Evolutionary conservation across 169 alveolate species (phyloP).

Genomic region (Eimeria falciformis): DNA sequence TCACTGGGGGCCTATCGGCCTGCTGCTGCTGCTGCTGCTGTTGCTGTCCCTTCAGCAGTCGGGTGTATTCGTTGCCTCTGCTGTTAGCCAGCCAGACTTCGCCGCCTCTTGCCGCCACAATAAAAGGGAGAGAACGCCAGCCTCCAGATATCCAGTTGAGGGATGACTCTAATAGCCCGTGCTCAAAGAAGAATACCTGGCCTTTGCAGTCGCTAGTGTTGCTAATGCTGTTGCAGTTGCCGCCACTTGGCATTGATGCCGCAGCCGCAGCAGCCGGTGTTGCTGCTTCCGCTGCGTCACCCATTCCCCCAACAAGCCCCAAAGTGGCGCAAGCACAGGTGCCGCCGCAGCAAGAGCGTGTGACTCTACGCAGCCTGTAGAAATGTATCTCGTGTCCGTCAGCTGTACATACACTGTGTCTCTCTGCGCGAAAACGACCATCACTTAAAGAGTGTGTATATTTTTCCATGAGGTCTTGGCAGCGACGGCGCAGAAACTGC

Average conservation of each 20-base stretch:
- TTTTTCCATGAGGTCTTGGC: constrained; percentile 66
- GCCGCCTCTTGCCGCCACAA: constrained; percentile 85
- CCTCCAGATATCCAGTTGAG: constrained; percentile 88
- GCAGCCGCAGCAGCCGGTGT: constrained; percentile 8
- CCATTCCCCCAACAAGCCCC: neutral
- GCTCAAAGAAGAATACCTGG: constrained; percentile 85
- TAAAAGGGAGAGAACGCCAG: constrained; percentile 84
- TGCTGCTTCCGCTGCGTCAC: constrained; percentile 22
- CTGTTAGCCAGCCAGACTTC: constrained; percentile 94
- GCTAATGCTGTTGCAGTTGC: constrained; percentile 51
- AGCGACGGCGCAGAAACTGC: constrained; percentile 71
- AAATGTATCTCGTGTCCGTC: constrained; percentile 69
- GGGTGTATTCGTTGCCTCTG: constrained; percentile 88
- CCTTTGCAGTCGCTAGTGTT: constrained; percentile 62
- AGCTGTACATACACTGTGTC: constrained; percentile 67
- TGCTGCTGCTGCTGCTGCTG: constrained; percentile 66
- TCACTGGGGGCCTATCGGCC: neutral
- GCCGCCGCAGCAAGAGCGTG: constrained; percentile 56
- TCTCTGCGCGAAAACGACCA: constrained; percentile 54
- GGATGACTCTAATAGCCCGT: constrained; percentile 91
- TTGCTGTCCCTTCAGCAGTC: neutral
- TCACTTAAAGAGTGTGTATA: constrained; percentile 57
- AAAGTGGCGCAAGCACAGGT: neutral
- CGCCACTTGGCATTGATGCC: neutral
- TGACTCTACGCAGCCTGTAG: constrained; percentile 62